Percentiles rank a stretch among this genome's conserved stretches.
These are phyloP conservation scores for Alternaria postmessia DNA, from an alignment of 2,329 filamentous ascomycete species.

Conservation along the genomic window DNA sequence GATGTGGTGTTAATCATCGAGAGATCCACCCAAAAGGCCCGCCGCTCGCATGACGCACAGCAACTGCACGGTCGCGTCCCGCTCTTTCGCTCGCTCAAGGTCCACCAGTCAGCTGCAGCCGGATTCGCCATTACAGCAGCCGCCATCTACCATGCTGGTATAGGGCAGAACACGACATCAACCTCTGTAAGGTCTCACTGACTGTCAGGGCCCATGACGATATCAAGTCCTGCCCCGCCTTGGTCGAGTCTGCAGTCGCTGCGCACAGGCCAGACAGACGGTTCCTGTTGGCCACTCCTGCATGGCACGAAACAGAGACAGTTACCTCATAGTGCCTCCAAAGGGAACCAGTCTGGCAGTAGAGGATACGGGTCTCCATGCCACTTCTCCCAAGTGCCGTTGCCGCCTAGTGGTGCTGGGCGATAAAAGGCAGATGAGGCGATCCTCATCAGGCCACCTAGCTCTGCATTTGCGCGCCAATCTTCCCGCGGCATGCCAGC, in stretches of 20 bases:
- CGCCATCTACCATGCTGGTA: constrained; percentile 17
- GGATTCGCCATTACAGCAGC: constrained; percentile 20
- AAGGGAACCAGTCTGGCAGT: constrained; percentile 3
- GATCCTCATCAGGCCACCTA: constrained; percentile 17
- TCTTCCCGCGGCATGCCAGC: constrained; percentile 19
- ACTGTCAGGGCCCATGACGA: constrained; percentile 21
- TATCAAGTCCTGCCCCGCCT: constrained; percentile 16
- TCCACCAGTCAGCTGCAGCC: constrained; percentile 28
- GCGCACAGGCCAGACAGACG: background rate
- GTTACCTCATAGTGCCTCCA: constrained; percentile 5
- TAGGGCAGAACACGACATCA: constrained; percentile 27
- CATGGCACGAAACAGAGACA: constrained; percentile 9
- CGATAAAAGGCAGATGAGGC: constrained; percentile 5
- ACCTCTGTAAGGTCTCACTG: constrained; percentile 18
- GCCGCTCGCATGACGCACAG: constrained; percentile 32
- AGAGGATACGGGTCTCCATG: background rate
- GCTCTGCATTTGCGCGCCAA: constrained; percentile 13
- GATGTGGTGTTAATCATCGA: constrained; percentile 16
- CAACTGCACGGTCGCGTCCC: constrained; percentile 21
- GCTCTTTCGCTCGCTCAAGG: constrained; percentile 8
- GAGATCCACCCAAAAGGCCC: constrained; percentile 8
- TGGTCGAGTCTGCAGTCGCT: background rate
- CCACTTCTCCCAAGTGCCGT: constrained; percentile 2
- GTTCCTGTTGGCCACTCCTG: constrained; percentile 5
- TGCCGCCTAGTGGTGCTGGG: constrained; percentile 11